phyloP scores from a whole-genome alignment of 2,329 filamentous ascomycete species.

The Paecilomyces variotii region DNA sequence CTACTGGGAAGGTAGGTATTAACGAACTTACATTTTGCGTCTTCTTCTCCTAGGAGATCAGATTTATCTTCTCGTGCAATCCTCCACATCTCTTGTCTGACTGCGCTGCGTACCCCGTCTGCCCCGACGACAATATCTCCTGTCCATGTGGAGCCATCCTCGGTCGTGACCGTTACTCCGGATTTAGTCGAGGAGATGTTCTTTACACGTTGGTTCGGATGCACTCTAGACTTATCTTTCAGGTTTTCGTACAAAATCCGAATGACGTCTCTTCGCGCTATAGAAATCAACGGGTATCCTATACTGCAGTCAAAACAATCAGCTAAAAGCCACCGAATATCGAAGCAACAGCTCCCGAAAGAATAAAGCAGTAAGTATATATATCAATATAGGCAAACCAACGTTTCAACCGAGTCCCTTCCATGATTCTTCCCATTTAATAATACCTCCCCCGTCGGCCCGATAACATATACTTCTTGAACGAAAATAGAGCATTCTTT shows the following conservation, averaged over 20 bases:
- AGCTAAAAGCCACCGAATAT: too few relatives aligned
- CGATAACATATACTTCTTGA: not conserved
- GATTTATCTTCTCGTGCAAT: not conserved
- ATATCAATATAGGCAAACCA: not conserved
- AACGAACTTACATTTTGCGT: not conserved
- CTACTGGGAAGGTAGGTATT: too few relatives aligned
- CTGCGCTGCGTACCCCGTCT: slow-evolving; percentile 12
- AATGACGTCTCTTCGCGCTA: not conserved
- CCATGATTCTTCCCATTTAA: not conserved
- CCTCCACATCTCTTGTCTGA: slow-evolving; percentile 6
- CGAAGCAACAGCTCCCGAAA: too few relatives aligned
- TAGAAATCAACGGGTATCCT: not conserved
- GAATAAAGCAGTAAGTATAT: too few relatives aligned
- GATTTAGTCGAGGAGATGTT: not conserved
- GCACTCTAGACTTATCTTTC: not conserved
- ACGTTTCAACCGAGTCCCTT: not conserved
- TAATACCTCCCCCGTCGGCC: not conserved
- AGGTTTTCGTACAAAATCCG: not conserved
- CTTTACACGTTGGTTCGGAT: not conserved
- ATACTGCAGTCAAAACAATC: not conserved
- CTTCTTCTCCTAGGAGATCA: not conserved
- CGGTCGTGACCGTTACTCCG: not conserved
- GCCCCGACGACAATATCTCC: slow-evolving; percentile 13
- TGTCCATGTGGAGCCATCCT: slow-evolving; percentile 11
- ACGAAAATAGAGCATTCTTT: not conserved